These are phyloP conservation scores for Amanita molliuscula DNA, from an alignment of 768 basidiomycete species.

Conservation along the genomic window DNA sequence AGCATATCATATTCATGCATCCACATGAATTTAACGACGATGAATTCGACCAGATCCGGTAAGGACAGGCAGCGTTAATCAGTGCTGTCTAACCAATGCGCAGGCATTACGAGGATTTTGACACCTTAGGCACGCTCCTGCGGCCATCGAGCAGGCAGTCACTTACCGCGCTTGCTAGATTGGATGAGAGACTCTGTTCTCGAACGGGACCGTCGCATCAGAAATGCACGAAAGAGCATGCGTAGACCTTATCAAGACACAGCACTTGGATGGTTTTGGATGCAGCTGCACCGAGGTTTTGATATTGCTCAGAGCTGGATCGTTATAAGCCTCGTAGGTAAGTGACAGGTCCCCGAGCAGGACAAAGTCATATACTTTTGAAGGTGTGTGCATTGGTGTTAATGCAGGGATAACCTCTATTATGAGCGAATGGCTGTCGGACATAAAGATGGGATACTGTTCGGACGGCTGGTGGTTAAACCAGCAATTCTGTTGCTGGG, in stretches of 20 bases:
- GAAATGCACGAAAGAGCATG: constrained; percentile 39
- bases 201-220: constrained; percentile 73
- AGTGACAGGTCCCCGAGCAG: constrained; percentile 18
- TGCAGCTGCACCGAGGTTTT: constrained; percentile 45
- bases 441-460: constrained; percentile 97
- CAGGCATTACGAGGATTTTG: constrained; percentile 92
- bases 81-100: constrained; percentile 11
- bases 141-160: constrained; percentile 5
- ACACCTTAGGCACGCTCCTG: constrained; percentile 64
- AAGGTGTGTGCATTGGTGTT: constrained; percentile 84
- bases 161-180: constrained; percentile 36
- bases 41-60: constrained; percentile 62
- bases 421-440: constrained; percentile 93
- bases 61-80: constrained; percentile 8
- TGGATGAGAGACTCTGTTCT: constrained; percentile 96
- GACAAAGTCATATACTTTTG: not conserved
- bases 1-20: constrained; percentile 20
- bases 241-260: constrained; percentile 38
- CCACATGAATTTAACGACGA: constrained; percentile 49
- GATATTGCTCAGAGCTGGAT: constrained; percentile 87
- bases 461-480: constrained; percentile 97
- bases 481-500: constrained; percentile 98
- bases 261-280: constrained; percentile 50
- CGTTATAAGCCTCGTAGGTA: constrained; percentile 83
- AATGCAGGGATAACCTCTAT: constrained; percentile 96